Conservation (phyloP, 2,329 filamentous ascomycete genomes). For the Emmonsiellopsis sp. region DNA sequence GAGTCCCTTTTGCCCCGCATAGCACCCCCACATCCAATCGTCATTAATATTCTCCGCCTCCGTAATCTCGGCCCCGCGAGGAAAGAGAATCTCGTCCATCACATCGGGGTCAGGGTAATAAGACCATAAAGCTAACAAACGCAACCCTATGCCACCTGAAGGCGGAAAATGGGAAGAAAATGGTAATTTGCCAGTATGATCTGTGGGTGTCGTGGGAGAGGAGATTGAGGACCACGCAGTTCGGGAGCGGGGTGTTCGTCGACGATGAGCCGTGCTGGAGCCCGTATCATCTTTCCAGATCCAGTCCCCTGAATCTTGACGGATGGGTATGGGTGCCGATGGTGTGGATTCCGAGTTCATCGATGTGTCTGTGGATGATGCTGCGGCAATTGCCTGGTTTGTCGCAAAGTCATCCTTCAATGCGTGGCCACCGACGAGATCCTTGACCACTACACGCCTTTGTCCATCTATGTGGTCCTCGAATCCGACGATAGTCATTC, state of each 20-base stretch:
- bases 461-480: slow-evolving; percentile 58
- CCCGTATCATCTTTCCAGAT: slow-evolving; percentile 33
- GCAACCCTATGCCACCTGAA: slow-evolving; percentile 61
- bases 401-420: slow-evolving; percentile 46
- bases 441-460: slow-evolving; percentile 56
- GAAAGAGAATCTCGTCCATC: slow-evolving; percentile 71
- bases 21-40: slow-evolving; percentile 82
- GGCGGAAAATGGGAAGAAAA: slow-evolving; percentile 50
- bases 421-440: slow-evolving; percentile 67
- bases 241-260: slow-evolving; percentile 10
- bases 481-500: slow-evolving; percentile 75
- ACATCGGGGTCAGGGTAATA: slow-evolving; percentile 57
- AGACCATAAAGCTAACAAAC: slow-evolving; percentile 59
- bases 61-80: slow-evolving; percentile 67
- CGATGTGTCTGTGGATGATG: slow-evolving; percentile 17
- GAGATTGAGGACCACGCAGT: slow-evolving; percentile 6
- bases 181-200: slow-evolving; percentile 11
- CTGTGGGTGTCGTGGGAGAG: slow-evolving; percentile 46
- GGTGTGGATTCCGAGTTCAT: slow-evolving; percentile 16
- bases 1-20: slow-evolving; percentile 68
- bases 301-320: slow-evolving; percentile 25
- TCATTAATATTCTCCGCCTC: slow-evolving; percentile 83
- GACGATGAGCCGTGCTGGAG: slow-evolving; percentile 7
- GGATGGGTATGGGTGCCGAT: not conserved
- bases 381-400: slow-evolving; percentile 22